A percentile compares a stretch with the other conserved stretches of the same genome.
These are phyloP conservation scores for Kwoniella heveanensis DNA, from an alignment of 768 basidiomycete genomes.

Conservation along the genomic window DNA sequence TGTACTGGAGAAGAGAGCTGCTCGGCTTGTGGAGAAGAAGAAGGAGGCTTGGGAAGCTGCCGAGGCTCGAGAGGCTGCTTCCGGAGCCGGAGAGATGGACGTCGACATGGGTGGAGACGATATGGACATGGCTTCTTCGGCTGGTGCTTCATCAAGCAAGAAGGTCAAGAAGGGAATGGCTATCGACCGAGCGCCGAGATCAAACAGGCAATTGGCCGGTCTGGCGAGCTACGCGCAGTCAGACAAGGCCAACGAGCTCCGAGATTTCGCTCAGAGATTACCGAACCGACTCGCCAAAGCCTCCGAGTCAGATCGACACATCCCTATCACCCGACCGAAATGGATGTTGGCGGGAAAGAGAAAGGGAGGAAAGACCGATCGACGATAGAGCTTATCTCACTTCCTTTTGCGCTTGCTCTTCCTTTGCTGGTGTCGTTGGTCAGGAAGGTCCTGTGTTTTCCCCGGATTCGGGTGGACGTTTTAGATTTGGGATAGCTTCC, in stretches of 20 bases:
- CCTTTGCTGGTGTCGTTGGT: no score
- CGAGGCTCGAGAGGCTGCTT: conserved; percentile 31
- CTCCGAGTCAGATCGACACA: conserved; percentile 67
- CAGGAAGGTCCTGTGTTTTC: neutral
- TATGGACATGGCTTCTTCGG: conserved; percentile 15
- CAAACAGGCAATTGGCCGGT: conserved; percentile 76
- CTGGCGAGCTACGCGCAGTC: conserved; percentile 79
- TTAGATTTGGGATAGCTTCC: neutral
- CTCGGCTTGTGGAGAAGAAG: conserved; percentile 63
- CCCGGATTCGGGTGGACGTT: neutral
- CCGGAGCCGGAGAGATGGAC: conserved; percentile 61
- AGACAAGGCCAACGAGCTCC: conserved; percentile 74
- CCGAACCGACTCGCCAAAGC: conserved; percentile 88
- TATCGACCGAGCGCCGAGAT: conserved; percentile 65
- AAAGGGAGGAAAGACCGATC: conserved; percentile 55
- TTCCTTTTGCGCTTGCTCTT: neutral
- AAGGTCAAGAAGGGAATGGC: conserved; percentile 59
- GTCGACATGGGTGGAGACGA: conserved; percentile 60
- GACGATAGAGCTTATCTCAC: conserved; percentile 35
- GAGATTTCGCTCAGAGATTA: conserved; percentile 80
- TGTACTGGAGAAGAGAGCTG: conserved; percentile 83
- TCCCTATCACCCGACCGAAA: conserved; percentile 56
- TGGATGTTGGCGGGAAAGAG: conserved; percentile 56
- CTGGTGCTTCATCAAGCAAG: conserved; percentile 20
- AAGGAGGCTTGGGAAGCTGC: conserved; percentile 67